Evolutionary conservation across 805 yeast species (phyloP), one percentile per base, ranked within the genome.

Genomic region (Saccharomycopsis javanensis): DNA sequence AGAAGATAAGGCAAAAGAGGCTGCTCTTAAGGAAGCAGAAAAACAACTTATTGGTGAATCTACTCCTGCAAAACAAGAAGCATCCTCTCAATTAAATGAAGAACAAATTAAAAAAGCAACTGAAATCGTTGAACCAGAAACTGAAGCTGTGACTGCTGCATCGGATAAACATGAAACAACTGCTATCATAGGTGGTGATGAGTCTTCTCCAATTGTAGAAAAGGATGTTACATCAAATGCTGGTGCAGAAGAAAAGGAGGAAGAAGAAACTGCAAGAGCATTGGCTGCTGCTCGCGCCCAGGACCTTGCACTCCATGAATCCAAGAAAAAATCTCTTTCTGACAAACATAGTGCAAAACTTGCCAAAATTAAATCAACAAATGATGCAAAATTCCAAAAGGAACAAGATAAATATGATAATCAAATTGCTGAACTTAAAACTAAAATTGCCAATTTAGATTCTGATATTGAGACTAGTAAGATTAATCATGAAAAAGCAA

Each of bases 331-430:
- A 15, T 54, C 55, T 18, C 56, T 55, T 15, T 38, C 53, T 13
- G 33, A 18, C 45, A 60, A 57, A 37, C 60, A 57, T 48, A 57
- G 55, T 11, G 51, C 38, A 11, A 60, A 60, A 27, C 20, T 55
- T 18, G 30, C 50, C 15, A 60, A 57, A 48, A 25, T 60, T 18
- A 51, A 57, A 23, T 57, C 55, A 13, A 57, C 55, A 23, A 52
- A 60, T 33, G 60, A 55, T n/a, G 28, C 54, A 15, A 55, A 60
- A 50, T 60, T 53, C 37, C n/a, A 27, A n/a, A 53, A 55, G 23
- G 38, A 52, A 28, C 57, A 60, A 34, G 33, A 55, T 23, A 60
- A 57, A 33, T 60, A 57, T 46, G 51, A 60, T 16, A 33, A 25
- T 27, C 53, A 60, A 31, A 60, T 60, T 35, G 33, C 34, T 7